Percentiles rank a stretch among this genome's conserved stretches.
Evolutionary conservation across 2,329 filamentous ascomycete species (phyloP).

Genomic region (Alternaria brassicicola): DNA sequence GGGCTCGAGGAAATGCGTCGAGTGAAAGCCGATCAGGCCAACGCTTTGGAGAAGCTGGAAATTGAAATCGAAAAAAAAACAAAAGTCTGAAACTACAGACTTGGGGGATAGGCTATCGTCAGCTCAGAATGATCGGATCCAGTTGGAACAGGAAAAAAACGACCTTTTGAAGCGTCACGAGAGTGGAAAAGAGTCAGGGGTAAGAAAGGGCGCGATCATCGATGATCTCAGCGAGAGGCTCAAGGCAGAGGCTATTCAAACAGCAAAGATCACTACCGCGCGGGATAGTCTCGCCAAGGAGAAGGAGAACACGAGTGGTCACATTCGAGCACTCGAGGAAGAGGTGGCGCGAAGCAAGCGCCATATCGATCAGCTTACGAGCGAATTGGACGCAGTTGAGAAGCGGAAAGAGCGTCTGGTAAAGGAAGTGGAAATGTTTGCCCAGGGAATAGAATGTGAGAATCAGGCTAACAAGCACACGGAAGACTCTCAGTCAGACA

Average conservation of each 20-base stretch:
- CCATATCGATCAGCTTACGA: background rate
- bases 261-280: background rate
- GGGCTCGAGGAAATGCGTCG: background rate
- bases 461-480: too few relatives aligned
- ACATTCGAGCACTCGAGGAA: background rate
- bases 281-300: background rate
- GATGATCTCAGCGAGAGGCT: background rate
- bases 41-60: background rate
- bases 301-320: background rate
- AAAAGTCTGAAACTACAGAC: background rate
- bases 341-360: background rate
- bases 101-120: background rate
- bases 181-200: too few relatives aligned
- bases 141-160: too few relatives aligned
- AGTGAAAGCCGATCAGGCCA: background rate
- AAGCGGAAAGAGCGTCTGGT: background rate
- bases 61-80: background rate
- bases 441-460: background rate
- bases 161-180: background rate
- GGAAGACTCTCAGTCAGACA: too few relatives aligned
- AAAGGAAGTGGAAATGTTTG: background rate
- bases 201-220: background rate
- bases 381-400: background rate
- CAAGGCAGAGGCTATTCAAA: background rate
- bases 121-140: background rate